Base-by-base conservation (phyloP, 768 basidiomycete genomes). In the Infundibulicybe gibba region DNA sequence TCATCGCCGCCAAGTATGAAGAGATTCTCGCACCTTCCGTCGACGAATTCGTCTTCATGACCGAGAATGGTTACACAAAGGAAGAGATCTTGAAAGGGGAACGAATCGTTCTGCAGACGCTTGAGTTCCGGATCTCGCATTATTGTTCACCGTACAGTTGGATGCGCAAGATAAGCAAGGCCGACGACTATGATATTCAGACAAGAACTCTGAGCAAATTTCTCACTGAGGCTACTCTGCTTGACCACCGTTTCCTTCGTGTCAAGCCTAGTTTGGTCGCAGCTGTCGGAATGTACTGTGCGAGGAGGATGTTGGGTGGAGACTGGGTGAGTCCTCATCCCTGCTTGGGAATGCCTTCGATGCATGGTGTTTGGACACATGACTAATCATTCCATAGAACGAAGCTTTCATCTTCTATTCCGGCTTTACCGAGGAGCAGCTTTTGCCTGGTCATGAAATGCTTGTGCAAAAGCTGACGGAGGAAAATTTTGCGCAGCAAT, bases 91-190 rank as follows among this genome's bases (percentile, higher is more conserved):
- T 99, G 53, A 97, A 97, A 67, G 97, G 97, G 62, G 97, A 99
- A 68, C 84, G 91, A 32, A 97, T 98, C 62, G 85, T 98, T 64
- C 73, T 98, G 49, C 92, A 94, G 71, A 90, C 91, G 25, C 80
- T 99, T 45, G 93, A 97, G 51, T 98, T 98, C 72, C 84, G 87
- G 65, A 64, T 99, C 67, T 97, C 94, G 49, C 86, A 94, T 50
- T 99, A 99, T 69, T 98, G 97, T 71, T 97, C 94, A 43, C 97
- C 97, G 3, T 98, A 98, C 73, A 93, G 90, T 64, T 98, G 97
- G 95, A 94, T 98, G 79, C 83, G 97, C 49, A 87, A 86, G 59
- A 98, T 99, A 63, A 94, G 91, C 79, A 97, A 94, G 66, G 95
- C 97, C 32, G 97, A 99, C 70, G 90, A 95, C 65, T 99, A 98